Percentiles rank a stretch among this genome's conserved stretches.
These are phyloP conservation scores for Sphagnum magellanicum DNA, from an alignment of 228 moss, liverwort and hornwort genomes.

Conservation along the genomic window DNA sequence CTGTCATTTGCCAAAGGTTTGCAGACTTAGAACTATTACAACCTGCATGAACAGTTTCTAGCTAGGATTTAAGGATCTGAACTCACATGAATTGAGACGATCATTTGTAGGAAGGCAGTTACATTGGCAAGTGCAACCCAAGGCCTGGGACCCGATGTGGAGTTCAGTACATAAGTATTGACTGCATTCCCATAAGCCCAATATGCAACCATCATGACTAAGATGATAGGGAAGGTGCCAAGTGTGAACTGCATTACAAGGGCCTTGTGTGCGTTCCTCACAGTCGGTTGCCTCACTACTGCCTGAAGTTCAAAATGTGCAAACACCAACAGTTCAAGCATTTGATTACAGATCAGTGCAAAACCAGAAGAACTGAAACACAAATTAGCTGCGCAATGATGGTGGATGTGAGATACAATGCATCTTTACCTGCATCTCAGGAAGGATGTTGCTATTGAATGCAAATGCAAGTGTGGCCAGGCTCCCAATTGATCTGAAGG, in stretches of 20 bases:
- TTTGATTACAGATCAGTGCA: neutral
- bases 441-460: conserved; percentile 53
- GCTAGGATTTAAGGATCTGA: neutral
- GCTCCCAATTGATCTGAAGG: conserved; percentile 34
- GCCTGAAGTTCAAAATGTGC: conserved; percentile 17
- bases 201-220: conserved; percentile 29
- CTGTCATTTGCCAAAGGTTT: neutral
- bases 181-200: conserved; percentile 43
- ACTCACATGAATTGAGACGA: conserved; percentile 31
- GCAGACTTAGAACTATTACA: neutral
- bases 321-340: neutral
- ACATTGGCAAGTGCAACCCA: conserved; percentile 22
- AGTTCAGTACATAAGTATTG: conserved; percentile 18
- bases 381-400: neutral
- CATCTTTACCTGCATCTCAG: conserved; percentile 37
- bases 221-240: conserved; percentile 27
- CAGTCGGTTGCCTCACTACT: conserved; percentile 29
- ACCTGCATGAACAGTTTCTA: too few species aligned
- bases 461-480: conserved; percentile 40
- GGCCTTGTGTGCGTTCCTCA: conserved; percentile 30
- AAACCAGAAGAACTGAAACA: too few species aligned
- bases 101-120: conserved; percentile 33
- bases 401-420: neutral
- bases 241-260: conserved; percentile 29
- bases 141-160: conserved; percentile 26